Percentiles rank a stretch among this genome's conserved stretches.
These are phyloP conservation scores for Tilletia caries DNA, from an alignment of 1,284 basidiomycete species.

Conservation along the genomic window DNA sequence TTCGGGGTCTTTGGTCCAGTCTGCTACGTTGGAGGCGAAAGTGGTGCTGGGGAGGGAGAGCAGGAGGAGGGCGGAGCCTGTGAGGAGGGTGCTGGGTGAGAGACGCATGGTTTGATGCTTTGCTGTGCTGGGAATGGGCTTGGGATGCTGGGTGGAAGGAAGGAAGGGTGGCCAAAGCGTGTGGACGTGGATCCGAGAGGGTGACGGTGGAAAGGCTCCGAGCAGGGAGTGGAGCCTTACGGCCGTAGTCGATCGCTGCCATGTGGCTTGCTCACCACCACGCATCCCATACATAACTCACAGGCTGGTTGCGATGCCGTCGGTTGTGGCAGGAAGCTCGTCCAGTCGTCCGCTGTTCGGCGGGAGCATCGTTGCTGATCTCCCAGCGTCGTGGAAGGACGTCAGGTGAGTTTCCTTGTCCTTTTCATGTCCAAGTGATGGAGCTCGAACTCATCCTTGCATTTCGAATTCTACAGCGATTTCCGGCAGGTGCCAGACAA, in stretches of 20 bases:
- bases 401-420: slow-evolving; percentile 68
- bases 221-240: too few species aligned
- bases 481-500: slow-evolving; percentile 92
- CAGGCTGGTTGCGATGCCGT: too few species aligned
- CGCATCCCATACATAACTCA: too few species aligned
- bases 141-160: too few species aligned
- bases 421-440: neutral
- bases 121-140: too few species aligned
- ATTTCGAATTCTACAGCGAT: slow-evolving; percentile 60
- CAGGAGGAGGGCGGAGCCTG: neutral
- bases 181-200: too few species aligned
- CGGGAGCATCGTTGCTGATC: slow-evolving; percentile 71
- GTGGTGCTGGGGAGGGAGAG: neutral
- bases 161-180: neutral
- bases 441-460: neutral
- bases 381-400: slow-evolving; percentile 69
- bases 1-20: slow-evolving; percentile 1
- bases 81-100: neutral
- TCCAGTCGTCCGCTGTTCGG: slow-evolving; percentile 55
- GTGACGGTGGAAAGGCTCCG: too few species aligned
- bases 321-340: neutral
- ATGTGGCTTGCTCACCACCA: too few species aligned
- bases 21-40: neutral
- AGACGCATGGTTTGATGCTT: neutral
- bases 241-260: too few species aligned